Evolutionary conservation across 805 yeast genomes (phyloP), one percentile per base, ranked within the genome.

Genomic region (Priceomyces carsonii): DNA sequence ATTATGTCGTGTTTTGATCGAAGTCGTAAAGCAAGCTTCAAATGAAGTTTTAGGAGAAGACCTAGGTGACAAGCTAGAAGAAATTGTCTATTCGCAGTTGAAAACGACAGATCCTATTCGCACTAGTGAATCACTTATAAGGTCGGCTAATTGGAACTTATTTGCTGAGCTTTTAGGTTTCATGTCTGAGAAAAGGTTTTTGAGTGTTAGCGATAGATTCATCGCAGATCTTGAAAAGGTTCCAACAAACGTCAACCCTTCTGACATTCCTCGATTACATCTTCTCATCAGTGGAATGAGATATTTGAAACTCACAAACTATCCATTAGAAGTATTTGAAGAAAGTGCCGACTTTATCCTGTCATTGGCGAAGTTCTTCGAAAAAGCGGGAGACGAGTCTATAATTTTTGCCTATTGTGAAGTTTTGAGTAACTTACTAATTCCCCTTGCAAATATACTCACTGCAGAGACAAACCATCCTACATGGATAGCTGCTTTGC

Each of bases 401-500:
- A 70, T 91, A 1, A 69, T 80, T 21, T 69, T 76, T 39, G 90
- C 95, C 2, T 95, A 91, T 53, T 85, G 93, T 30, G 95, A 88
- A 44, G 95, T 88, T 1, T 68, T 90, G 25, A 74, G 83, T 37
- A 81, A 78, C 35, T 71, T 93, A 17, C 61, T 93, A 2, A 63
- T 88, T 26, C 95, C 97, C 0, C 58, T 93, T 16, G 95, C 97
- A 0, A 91, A 87, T 6, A 71, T 80, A 1, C 70, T 90, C 20
- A 87, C 96, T 0, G 98, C 96, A 0, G 99, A 93, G 55, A 90
- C 88, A 0, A 91, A 93, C 51, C 95, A 91, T 56, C 99, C 99
- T 3, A 79, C 84, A 1, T 93, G 99, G 99, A 80, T 82, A 0
- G 85, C 80, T 26, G 93, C 96, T 0, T 76, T 88, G 35, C 74